phyloP scores from a whole-genome alignment of 2,329 filamentous ascomycete species.

The Nigrospora sphaerica region DNA sequence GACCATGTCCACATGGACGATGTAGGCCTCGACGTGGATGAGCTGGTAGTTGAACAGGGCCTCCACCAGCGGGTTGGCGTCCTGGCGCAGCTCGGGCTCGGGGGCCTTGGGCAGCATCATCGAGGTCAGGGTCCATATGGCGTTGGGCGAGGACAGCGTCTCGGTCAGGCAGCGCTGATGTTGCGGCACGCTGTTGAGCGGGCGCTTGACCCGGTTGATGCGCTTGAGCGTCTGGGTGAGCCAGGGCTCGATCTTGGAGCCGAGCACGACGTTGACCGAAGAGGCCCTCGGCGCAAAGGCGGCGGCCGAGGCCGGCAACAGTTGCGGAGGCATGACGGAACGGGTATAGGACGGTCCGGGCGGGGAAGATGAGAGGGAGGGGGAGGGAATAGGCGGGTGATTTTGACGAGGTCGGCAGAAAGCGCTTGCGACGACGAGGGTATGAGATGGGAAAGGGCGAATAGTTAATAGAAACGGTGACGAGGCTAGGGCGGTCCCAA shows the following conservation, averaged over 20 bases:
- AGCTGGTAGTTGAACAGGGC: slow-evolving; percentile 89
- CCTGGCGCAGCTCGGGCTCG: slow-evolving; percentile 74
- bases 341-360: slow-evolving; percentile 10
- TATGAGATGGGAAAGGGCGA: slow-evolving; percentile 30
- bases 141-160: slow-evolving; percentile 79
- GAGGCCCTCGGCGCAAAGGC: slow-evolving; percentile 88
- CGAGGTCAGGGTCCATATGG: slow-evolving; percentile 91
- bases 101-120: slow-evolving; percentile 89
- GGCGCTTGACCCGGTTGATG: slow-evolving; percentile 93
- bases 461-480: slow-evolving; percentile 36
- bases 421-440: slow-evolving; percentile 15
- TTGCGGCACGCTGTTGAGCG: slow-evolving; percentile 92
- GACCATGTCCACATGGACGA: slow-evolving; percentile 99
- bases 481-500: slow-evolving; percentile 48
- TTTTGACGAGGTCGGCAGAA: slow-evolving; percentile 18
- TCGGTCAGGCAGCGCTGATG: slow-evolving; percentile 94
- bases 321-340: slow-evolving; percentile 76
- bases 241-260: slow-evolving; percentile 90
- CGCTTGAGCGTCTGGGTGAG: slow-evolving; percentile 93
- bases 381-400: slow-evolving; percentile 19
- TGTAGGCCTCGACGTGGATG: slow-evolving; percentile 91
- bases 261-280: slow-evolving; percentile 89
- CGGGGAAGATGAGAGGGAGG: slow-evolving; percentile 9
- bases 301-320: slow-evolving; percentile 90
- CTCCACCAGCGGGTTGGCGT: slow-evolving; percentile 76